A percentile compares a stretch with the other conserved stretches of the same genome.
Evolutionary conservation across 2,329 filamentous ascomycete genomes (phyloP).

Genomic region (Gnomoniopsis smithogilvyi): DNA sequence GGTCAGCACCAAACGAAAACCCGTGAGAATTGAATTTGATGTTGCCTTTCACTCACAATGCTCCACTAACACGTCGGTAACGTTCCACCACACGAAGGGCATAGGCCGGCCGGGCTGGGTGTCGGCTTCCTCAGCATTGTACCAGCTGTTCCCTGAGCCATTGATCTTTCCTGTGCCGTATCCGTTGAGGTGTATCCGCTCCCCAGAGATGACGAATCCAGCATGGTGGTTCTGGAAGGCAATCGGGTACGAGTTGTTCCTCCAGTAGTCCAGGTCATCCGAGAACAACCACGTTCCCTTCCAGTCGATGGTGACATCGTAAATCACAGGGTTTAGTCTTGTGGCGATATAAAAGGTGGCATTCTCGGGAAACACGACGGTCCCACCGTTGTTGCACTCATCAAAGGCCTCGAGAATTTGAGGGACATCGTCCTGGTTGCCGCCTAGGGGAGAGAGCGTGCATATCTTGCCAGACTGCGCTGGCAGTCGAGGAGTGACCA

Average conservation of each 20-base stretch:
- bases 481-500: slow-evolving; percentile 13
- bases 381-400: slow-evolving; percentile 27
- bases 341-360: slow-evolving; percentile 49
- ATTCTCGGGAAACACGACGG: slow-evolving; percentile 46
- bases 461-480: slow-evolving; percentile 21
- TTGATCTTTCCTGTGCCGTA: slow-evolving; percentile 50
- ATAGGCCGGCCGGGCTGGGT: slow-evolving; percentile 51
- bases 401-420: slow-evolving; percentile 26
- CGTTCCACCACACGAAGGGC: slow-evolving; percentile 58
- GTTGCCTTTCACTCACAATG: slow-evolving; percentile 31
- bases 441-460: slow-evolving; percentile 20
- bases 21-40: background rate
- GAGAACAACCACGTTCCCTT: slow-evolving; percentile 49
- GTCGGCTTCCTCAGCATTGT: slow-evolving; percentile 41
- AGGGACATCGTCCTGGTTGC: slow-evolving; percentile 23
- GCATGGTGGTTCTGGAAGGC: slow-evolving; percentile 55
- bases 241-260: slow-evolving; percentile 49
- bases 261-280: slow-evolving; percentile 51
- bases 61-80: slow-evolving; percentile 49
- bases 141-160: slow-evolving; percentile 54
- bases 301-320: slow-evolving; percentile 51
- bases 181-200: slow-evolving; percentile 48
- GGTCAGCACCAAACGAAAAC: background rate
- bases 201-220: slow-evolving; percentile 47
- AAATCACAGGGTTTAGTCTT: slow-evolving; percentile 45